Conservation (phyloP, 495 filamentous ascomycete genomes). For the Aspergillus sclerotioniger region DNA sequence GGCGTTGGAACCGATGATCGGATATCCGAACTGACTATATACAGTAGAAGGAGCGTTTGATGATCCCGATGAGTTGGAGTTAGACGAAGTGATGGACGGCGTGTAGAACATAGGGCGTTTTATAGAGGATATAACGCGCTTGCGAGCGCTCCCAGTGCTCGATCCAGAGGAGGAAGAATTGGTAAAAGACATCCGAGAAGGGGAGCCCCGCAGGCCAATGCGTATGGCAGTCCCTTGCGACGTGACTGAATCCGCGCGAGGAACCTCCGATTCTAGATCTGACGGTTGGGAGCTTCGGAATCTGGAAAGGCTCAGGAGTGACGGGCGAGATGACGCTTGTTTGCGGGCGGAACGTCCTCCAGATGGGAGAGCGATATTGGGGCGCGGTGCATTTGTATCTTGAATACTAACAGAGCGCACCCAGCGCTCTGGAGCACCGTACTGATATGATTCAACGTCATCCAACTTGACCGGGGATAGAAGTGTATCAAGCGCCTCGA, state of each 20-base stretch:
- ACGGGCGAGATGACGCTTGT: slow-evolving; percentile 19
- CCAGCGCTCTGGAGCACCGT: slow-evolving; percentile 82
- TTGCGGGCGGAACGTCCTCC: slow-evolving; percentile 48
- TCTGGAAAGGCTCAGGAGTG: slow-evolving; percentile 21
- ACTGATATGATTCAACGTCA: slow-evolving; percentile 83
- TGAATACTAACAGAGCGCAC: slow-evolving; percentile 39
- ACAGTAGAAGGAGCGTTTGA: slow-evolving; percentile 18
- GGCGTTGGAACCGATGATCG: slow-evolving; percentile 16
- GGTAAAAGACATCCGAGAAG: slow-evolving; percentile 36
- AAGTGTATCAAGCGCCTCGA: slow-evolving; percentile 60
- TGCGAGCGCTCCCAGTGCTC: slow-evolving; percentile 23
- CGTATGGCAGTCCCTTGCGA: slow-evolving; percentile 44
- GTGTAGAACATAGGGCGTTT: slow-evolving; percentile 33
- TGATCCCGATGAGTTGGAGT: slow-evolving; percentile 31
- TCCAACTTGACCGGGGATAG: slow-evolving; percentile 49
- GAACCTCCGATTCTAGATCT: slow-evolving; percentile 19
- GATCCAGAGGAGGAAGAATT: slow-evolving; percentile 40
- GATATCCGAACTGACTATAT: slow-evolving; percentile 14
- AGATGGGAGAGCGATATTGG: slow-evolving; percentile 35
- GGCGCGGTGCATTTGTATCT: slow-evolving; percentile 25
- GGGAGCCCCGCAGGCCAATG: slow-evolving; percentile 33
- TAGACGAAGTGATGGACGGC: slow-evolving; percentile 37
- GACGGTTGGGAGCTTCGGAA: slow-evolving; percentile 23
- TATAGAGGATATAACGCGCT: slow-evolving; percentile 24
- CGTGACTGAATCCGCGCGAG: slow-evolving; percentile 33